Conservation (phyloP, 352 stramenopile genomes). For the Pythium rishiriense region DNA sequence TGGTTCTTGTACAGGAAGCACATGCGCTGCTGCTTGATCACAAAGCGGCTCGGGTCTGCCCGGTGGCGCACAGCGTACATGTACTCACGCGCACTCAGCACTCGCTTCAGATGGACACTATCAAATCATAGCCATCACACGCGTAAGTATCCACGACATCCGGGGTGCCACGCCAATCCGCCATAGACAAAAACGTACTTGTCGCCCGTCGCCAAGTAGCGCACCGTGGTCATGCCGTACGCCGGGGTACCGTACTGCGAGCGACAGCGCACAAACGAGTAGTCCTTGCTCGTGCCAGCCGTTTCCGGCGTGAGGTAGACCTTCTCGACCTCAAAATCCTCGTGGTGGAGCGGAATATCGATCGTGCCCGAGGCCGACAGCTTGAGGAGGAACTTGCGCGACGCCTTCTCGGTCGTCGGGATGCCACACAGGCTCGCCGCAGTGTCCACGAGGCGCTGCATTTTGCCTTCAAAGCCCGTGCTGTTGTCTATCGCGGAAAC, state of each 20-base stretch:
- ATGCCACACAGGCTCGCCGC: conserved; percentile 71
- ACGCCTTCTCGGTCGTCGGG: conserved; percentile 75
- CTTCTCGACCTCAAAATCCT: conserved; percentile 88
- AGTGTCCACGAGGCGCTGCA: conserved; percentile 85
- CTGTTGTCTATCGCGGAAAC: conserved; percentile 55
- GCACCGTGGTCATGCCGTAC: conserved; percentile 87
- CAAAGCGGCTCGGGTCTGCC: conserved; percentile 56
- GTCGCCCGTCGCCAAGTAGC: conserved; percentile 75
- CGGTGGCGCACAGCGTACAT: conserved; percentile 82
- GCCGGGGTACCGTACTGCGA: conserved; percentile 83
- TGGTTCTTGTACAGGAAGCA: conserved; percentile 88
- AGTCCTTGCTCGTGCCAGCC: conserved; percentile 77
- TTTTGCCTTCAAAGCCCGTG: conserved; percentile 84
- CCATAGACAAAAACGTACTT: conserved; percentile 42
- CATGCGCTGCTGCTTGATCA: conserved; percentile 89
- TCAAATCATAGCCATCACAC: background rate
- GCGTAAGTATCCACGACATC: background rate
- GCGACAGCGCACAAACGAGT: conserved; percentile 83
- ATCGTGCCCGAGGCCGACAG: conserved; percentile 25
- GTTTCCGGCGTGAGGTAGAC: conserved; percentile 79
- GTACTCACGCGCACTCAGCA: conserved; percentile 82
- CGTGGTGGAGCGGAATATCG: conserved; percentile 76
- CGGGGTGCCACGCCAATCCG: too few species aligned
- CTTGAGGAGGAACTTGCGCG: conserved; percentile 75
- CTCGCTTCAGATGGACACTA: conserved; percentile 82